These are phyloP conservation scores for Porphyridium purpureum DNA, from an alignment of 23 red algal species.

Conservation along the genomic window DNA sequence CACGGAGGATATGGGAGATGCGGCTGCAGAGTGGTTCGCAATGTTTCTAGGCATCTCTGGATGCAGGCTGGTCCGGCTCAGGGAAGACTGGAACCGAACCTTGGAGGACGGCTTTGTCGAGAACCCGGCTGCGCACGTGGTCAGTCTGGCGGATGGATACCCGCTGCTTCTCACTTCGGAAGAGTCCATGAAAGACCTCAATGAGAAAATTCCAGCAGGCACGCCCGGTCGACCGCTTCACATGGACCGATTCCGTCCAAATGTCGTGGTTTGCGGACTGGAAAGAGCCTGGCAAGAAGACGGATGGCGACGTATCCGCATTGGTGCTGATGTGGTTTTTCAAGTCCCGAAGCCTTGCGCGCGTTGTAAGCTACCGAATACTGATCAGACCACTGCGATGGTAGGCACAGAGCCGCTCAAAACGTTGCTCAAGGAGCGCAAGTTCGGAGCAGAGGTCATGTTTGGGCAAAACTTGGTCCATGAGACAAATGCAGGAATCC, in stretches of 20 bases:
- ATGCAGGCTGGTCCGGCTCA: neutral
- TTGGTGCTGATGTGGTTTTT: constrained; percentile 11
- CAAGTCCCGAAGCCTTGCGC: constrained; percentile 16
- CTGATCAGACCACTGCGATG: neutral
- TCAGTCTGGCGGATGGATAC: constrained; percentile 2
- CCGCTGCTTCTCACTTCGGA: constrained; percentile 12
- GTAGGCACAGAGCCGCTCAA: neutral
- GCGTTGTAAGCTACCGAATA: constrained; percentile 24
- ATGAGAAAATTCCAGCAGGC: neutral
- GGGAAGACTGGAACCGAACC: neutral
- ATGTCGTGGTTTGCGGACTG: constrained; percentile 1
- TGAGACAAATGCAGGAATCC: too few species aligned
- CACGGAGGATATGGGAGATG: neutral
- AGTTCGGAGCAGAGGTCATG: neutral
- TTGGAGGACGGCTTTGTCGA: neutral
- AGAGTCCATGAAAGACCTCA: constrained; percentile 5
- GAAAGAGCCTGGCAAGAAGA: constrained; percentile 23
- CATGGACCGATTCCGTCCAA: constrained; percentile 6
- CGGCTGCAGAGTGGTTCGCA: neutral
- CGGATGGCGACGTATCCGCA: constrained; percentile 3
- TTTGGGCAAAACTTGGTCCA: neutral
- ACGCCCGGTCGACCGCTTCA: neutral
- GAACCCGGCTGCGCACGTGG: neutral
- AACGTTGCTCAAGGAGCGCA: neutral
- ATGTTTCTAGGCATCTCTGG: constrained; percentile 4